Conservation (phyloP, 2,329 filamentous ascomycete genomes). For the Colletotrichum tropicicola region DNA sequence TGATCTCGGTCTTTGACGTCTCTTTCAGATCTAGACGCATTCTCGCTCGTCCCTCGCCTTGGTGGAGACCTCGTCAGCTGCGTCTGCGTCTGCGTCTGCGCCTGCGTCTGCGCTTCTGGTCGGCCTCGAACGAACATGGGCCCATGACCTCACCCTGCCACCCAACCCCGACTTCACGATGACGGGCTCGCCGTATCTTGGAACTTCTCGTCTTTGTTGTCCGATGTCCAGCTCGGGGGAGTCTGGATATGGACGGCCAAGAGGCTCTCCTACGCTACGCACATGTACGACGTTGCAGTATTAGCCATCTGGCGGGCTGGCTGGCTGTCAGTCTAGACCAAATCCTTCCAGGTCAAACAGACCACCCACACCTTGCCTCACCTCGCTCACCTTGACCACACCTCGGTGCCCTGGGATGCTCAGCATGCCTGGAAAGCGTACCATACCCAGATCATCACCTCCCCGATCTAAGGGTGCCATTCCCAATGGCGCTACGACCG, state of each 20-base stretch:
- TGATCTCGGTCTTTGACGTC: constrained; percentile 3
- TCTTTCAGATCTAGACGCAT: neutral
- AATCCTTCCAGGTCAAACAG: neutral
- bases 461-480: neutral
- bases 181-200: neutral
- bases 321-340: neutral
- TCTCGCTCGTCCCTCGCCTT: neutral
- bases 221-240: neutral
- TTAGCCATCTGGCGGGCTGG: neutral
- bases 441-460: constrained; percentile 2
- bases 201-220: neutral
- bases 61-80: no score
- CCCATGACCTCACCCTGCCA: neutral
- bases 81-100: no score
- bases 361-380: constrained; percentile 7
- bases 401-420: neutral
- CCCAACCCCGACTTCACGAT: neutral
- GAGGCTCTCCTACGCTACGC: neutral
- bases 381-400: constrained; percentile 10
- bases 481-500: neutral
- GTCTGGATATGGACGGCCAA: neutral
- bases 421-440: no score
- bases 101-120: neutral
- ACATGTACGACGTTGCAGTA: neutral
- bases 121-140: neutral